These are phyloP conservation scores for Aspergillus sp. DNA, from an alignment of 2,329 filamentous ascomycete species.

Conservation along the genomic window DNA sequence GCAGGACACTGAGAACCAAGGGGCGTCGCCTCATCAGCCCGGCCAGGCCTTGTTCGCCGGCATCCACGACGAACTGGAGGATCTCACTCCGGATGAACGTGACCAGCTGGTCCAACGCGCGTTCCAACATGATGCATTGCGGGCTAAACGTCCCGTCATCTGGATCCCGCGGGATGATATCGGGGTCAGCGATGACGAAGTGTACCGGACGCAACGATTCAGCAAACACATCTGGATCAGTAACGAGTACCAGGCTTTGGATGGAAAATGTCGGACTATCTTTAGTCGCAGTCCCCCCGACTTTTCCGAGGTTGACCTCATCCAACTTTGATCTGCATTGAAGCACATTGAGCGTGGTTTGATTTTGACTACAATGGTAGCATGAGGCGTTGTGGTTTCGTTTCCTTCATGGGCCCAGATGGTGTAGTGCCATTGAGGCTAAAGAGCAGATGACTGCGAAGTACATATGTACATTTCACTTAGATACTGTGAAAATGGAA, in stretches of 20 bases:
- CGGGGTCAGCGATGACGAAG: constrained; percentile 89
- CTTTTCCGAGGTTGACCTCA: constrained; percentile 83
- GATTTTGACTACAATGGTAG: background rate
- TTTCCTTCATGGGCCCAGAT: background rate
- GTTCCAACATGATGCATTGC: constrained; percentile 85
- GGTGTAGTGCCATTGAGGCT: background rate
- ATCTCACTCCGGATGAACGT: constrained; percentile 84
- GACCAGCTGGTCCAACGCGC: constrained; percentile 82
- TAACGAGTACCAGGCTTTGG: constrained; percentile 85
- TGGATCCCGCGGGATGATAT: constrained; percentile 93
- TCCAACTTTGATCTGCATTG: constrained; percentile 61
- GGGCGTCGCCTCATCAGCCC: constrained; percentile 54
- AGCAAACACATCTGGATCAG: constrained; percentile 86
- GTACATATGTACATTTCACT: background rate
- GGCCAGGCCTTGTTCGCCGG: constrained; percentile 82
- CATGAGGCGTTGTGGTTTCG: background rate
- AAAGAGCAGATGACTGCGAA: background rate
- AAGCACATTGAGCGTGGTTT: background rate
- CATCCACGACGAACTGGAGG: constrained; percentile 90
- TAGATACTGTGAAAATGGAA: background rate
- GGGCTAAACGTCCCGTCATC: constrained; percentile 79
- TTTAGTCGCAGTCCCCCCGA: constrained; percentile 85
- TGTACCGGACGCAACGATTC: constrained; percentile 71
- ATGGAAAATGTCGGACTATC: constrained; percentile 77
- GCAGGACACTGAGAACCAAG: constrained; percentile 69